Base-by-base conservation (phyloP, 306 rosid species). In the Boehmeria nivea region DNA sequence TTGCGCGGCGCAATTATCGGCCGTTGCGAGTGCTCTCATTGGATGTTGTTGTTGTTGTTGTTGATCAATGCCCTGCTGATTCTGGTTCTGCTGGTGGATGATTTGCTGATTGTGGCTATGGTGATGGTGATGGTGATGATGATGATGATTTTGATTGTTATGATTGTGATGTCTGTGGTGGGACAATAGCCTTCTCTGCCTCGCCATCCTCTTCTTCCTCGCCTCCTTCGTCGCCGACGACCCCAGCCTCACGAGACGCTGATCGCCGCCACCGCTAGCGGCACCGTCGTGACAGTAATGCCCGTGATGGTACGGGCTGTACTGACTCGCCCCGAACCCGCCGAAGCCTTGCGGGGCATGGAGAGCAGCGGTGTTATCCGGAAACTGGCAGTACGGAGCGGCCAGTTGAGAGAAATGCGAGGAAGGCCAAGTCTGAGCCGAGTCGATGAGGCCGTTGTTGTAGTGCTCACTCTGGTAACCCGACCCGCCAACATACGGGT, bases 211-310 rank as follows among this genome's bases (percentile, higher is more conserved):
- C 76, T 91, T 91, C 83, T 91, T 91, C 62, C 99, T 67, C 0
- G 99, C 99, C 68, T 91, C 99, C 68, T 81, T 91, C 0, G 99
- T 91, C 0, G 94, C 99, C 0, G 89, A 91, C 6, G 99, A 79
- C 0, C 88, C 96, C 21, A 81, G 38, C 40, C 88, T 81, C 83
- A 65, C 68, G 67, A 87, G 49, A 60, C 75, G 65, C 36, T 78
- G 59, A 13, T 65, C 75, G 36, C 1, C 2, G 25, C 21, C 51
- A 11, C 22, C 24, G 26, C 21, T 21, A 45, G 22, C 24, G 4
- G 54, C 12, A 46, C 77, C 67, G 4, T 59, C 72, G 4, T 81
- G 83, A 9, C 64, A 81, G 38, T 68, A 78, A 64, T 78, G 83
- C 39, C n/a, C 17, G 45, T 69, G 68, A 46, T 57, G 73, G 33